phyloP scores from a whole-genome alignment of 257 asterid species.

The Fraxinus cuspidata region DNA sequence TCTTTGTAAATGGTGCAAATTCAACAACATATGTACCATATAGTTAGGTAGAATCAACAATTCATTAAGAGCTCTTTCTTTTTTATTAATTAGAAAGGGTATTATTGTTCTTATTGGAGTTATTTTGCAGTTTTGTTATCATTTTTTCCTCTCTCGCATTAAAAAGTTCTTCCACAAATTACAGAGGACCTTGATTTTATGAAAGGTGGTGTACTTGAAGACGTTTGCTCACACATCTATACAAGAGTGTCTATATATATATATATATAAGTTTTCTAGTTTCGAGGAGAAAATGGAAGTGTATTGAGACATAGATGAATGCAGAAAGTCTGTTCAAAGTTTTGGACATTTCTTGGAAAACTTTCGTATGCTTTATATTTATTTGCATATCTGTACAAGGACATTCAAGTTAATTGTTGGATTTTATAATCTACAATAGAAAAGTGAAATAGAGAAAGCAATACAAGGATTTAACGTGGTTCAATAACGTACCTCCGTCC shows the following conservation, averaged over 20 bases:
- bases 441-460: no score
- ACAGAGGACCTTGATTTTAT: background rate
- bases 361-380: background rate
- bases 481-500: no score
- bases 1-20: background rate
- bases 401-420: background rate
- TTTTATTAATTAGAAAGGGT: background rate
- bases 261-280: background rate
- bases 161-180: background rate
- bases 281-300: background rate
- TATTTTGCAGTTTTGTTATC: background rate
- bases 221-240: background rate
- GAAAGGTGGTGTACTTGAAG: background rate
- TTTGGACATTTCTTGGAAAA: conserved; percentile 13
- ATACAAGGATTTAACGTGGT: no score
- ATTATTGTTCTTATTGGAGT: background rate
- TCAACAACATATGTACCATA: background rate
- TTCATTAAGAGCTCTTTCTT: no score
- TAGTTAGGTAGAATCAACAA: no score
- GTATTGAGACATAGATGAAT: background rate
- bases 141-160: background rate
- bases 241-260: background rate
- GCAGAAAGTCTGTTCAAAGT: background rate
- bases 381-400: background rate
- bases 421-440: no score